These are phyloP conservation scores for Penicillium goetzii DNA, from an alignment of 495 filamentous ascomycete species.

Conservation along the genomic window DNA sequence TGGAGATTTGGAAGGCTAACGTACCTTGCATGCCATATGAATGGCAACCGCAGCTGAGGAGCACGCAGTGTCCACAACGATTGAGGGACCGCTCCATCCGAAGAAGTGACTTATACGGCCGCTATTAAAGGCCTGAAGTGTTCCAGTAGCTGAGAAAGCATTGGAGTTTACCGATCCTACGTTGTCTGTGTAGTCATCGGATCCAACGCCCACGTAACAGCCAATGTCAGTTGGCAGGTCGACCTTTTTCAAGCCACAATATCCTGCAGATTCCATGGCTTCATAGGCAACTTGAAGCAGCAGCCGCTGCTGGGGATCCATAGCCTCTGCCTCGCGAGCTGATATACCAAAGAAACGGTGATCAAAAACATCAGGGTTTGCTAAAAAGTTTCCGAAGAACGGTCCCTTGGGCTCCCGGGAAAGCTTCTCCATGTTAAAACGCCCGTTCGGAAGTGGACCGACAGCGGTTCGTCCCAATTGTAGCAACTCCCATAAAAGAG, in stretches of 20 bases:
- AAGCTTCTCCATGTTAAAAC: neutral
- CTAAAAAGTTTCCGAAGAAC: neutral
- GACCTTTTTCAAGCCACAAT: neutral
- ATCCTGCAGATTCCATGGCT: slow-evolving; percentile 7
- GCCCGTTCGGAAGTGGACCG: neutral
- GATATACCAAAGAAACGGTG: neutral
- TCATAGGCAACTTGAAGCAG: neutral
- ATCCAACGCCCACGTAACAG: slow-evolving; percentile 39
- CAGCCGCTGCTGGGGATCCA: neutral
- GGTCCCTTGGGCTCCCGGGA: neutral
- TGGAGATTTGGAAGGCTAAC: neutral
- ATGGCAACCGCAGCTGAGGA: slow-evolving; percentile 30
- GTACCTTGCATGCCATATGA: slow-evolving; percentile 21
- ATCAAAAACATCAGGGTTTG: neutral
- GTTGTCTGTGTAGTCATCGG: slow-evolving; percentile 39
- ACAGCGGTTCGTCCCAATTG: neutral
- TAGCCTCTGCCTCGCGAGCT: slow-evolving; percentile 1
- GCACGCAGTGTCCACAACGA: slow-evolving; percentile 40
- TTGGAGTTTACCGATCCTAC: slow-evolving; percentile 30
- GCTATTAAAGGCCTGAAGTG: slow-evolving; percentile 1
- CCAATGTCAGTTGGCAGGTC: slow-evolving; percentile 19
- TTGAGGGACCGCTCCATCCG: slow-evolving; percentile 38
- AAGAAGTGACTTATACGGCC: slow-evolving; percentile 31
- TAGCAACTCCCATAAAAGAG: neutral
- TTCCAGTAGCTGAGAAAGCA: slow-evolving; percentile 39